A percentile compares a stretch with the other conserved stretches of the same genome.
Evolutionary conservation across 106 monocot species (phyloP).

Genomic region (Acanthochlamys bracteata): DNA sequence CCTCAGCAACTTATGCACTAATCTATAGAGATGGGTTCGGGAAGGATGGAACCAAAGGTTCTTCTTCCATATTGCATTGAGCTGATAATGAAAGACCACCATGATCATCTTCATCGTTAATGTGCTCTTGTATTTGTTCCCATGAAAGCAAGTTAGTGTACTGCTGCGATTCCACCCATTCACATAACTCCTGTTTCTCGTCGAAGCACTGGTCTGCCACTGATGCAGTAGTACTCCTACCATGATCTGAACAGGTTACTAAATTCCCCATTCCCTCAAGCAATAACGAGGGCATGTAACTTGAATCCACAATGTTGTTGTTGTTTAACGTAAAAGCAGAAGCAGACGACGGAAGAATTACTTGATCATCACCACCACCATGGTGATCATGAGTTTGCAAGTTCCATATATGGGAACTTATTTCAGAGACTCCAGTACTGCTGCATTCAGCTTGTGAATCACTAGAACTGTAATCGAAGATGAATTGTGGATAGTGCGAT

Average conservation of each 20-base stretch:
- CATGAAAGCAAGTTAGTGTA: constrained; percentile 16
- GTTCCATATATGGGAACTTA: constrained; percentile 13
- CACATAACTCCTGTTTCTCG: constrained; percentile 23
- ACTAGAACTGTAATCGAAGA: constrained; percentile 23
- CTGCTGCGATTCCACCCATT: constrained; percentile 22
- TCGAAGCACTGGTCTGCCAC: neutral
- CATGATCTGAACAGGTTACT: constrained; percentile 12
- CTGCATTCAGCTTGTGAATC: constrained; percentile 3
- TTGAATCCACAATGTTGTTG: constrained; percentile 10
- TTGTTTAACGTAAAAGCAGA: no score
- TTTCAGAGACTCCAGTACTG: neutral
- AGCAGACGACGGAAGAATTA: constrained; percentile 7
- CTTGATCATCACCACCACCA: no score
- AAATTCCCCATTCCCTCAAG: constrained; percentile 25
- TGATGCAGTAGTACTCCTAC: constrained; percentile 3
- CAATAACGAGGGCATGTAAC: constrained; percentile 39
- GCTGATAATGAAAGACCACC: no score
- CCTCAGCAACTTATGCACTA: no score
- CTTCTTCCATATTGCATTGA: neutral
- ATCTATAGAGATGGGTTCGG: no score
- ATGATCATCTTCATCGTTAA: neutral
- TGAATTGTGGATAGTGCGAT: constrained; percentile 27
- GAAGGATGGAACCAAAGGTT: neutral
- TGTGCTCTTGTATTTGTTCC: constrained; percentile 21
- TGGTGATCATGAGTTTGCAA: constrained; percentile 10